Conservation (phyloP, 2,329 filamentous ascomycete species). For the Coniochaeta sp. region DNA sequence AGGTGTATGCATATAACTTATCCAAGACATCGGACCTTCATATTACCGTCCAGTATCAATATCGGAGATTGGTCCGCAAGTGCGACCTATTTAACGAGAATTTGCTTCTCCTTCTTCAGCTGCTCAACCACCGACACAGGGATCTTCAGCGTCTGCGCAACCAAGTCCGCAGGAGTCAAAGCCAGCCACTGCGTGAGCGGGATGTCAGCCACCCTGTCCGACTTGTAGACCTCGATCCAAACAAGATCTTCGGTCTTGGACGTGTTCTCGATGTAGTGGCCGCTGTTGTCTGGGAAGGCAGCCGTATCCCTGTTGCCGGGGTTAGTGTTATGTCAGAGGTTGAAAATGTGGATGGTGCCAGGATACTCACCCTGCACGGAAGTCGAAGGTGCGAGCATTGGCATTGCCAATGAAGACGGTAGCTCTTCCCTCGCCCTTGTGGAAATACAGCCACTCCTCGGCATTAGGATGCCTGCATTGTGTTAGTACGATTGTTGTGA, state of each 20-base stretch:
- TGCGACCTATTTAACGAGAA: conserved; percentile 29
- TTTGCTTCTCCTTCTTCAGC: conserved; percentile 57
- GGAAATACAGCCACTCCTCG: conserved; percentile 67
- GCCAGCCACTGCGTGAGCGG: conserved; percentile 62
- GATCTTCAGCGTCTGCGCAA: conserved; percentile 52
- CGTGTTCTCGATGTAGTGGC: conserved; percentile 64
- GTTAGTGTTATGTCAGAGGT: not conserved
- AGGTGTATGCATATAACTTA: not conserved
- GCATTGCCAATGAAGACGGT: conserved; percentile 57
- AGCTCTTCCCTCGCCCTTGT: conserved; percentile 51
- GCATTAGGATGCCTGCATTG: conserved; percentile 29
- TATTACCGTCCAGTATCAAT: not conserved
- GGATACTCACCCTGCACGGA: conserved; percentile 38
- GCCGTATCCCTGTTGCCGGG: conserved; percentile 42
- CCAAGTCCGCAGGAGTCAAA: conserved; percentile 55
- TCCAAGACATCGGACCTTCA: not conserved
- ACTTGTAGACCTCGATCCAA: conserved; percentile 65
- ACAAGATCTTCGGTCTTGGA: conserved; percentile 55
- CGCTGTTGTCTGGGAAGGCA: conserved; percentile 56
- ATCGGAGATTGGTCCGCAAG: not conserved
- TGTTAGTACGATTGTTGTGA: not conserved
- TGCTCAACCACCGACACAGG: conserved; percentile 46
- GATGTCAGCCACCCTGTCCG: conserved; percentile 59
- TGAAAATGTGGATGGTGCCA: not conserved
- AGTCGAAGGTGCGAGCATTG: conserved; percentile 59